Evolutionary conservation across 345 rosid genomes (phyloP).

Genomic region (Geranium brycei): DNA sequence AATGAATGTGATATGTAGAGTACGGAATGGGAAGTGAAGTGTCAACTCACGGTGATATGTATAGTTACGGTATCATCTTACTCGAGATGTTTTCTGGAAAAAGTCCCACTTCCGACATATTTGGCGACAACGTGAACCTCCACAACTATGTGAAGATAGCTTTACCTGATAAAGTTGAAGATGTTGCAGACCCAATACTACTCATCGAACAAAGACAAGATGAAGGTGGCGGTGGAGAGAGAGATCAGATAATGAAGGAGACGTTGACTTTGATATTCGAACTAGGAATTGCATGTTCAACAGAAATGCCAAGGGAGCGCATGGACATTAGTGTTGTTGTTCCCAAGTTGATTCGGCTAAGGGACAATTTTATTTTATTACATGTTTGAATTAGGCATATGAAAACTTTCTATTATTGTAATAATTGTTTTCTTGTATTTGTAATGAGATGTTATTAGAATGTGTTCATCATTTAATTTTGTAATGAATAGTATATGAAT

Average conservation of each 20-base stretch:
- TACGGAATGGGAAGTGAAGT: slow-evolving; percentile 11
- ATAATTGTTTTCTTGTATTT: too few species aligned
- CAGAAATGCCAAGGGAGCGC: slow-evolving; percentile 5
- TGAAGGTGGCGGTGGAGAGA: too few species aligned
- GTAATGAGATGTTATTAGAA: too few species aligned
- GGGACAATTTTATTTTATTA: too few species aligned
- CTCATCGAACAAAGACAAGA: not conserved
- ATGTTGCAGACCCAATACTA: slow-evolving; percentile 6
- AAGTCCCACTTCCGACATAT: slow-evolving; percentile 8
- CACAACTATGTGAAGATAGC: not conserved
- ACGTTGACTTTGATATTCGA: not conserved
- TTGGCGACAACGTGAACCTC: slow-evolving; percentile 3
- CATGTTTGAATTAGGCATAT: too few species aligned
- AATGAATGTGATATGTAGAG: slow-evolving; percentile 9
- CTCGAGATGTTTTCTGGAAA: slow-evolving; percentile 10
- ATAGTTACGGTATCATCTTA: slow-evolving; percentile 5
- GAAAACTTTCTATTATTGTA: too few species aligned
- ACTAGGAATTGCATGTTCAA: slow-evolving; percentile 7
- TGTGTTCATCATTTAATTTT: too few species aligned
- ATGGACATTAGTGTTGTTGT: slow-evolving; percentile 2
- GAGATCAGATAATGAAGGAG: not conserved
- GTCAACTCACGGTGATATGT: slow-evolving; percentile 9
- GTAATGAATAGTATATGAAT: too few species aligned
- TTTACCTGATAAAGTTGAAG: not conserved
- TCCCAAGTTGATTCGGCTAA: not conserved